Base-by-base conservation (phyloP, 805 yeast species). In the Zygosaccharomyces gambellarensis region DNA sequence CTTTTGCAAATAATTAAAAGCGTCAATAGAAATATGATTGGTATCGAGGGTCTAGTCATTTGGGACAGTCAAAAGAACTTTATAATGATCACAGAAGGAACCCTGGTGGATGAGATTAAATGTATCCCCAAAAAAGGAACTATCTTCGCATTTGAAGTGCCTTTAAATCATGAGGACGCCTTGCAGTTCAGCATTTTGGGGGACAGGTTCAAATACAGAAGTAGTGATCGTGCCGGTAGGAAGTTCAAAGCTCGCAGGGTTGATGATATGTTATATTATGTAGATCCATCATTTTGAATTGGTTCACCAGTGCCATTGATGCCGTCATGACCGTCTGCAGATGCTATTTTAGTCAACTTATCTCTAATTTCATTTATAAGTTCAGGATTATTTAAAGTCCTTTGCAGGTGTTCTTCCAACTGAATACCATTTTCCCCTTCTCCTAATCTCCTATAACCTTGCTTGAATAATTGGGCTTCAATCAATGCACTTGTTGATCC, bases 191-290 rank as follows among this genome's bases (percentile, higher is more conserved):
- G 83, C 11, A 76, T 88, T 7, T 67, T 90, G 8, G 98, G 98
- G 1, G 84, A 89, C 39, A 72, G 97, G 51, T 78, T 90, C 56
- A 80, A 82, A 52, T 78, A 83, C 52, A 76, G 95, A 63, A 75
- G 90, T 38, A 80, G 80, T 8, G 97, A 90, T 58, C 74, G 98
- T 50, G 81, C 95, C 0, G 87, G 84, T 22, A 80, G 86, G 59
- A 89, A 90, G 71, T 89, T 89, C 73, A 90, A 90, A 69, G 79
- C 82, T 50, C 94, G 85, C 56, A 77, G 79, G 29, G 88, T 87
- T 32, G 85, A 79, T 51, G 86, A 82, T 61, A 59, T 81, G 51
- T 42, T 62, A n/a, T 62, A 59, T 46, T 67, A 66, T 45, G 40
- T 66, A 46, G 34, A 58, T 23, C 14, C 39, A 34, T 23, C 27